Evolutionary conservation across 1,139 yeast genomes (phyloP).

Genomic region (Saccharomyces pastorianus): DNA sequence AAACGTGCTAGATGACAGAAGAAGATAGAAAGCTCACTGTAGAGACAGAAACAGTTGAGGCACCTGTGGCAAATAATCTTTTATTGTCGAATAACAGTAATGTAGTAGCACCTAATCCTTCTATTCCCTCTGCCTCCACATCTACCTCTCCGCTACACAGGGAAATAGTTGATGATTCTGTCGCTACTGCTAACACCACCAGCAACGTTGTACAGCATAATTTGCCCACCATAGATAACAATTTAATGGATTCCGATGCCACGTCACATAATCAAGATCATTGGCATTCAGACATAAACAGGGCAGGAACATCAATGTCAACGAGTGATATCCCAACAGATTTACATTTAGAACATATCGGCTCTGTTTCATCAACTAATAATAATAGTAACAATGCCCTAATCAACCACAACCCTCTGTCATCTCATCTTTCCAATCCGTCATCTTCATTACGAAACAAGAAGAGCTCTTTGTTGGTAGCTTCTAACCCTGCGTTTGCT

Average conservation of each 20-base stretch:
- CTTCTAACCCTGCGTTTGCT: constrained; percentile 7
- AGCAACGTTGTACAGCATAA: background rate
- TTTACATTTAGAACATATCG: background rate
- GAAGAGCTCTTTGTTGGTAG: constrained; percentile 25
- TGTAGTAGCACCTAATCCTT: background rate
- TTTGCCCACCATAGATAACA: constrained; percentile 1
- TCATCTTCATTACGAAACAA: constrained; percentile 19
- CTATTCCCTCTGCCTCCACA: background rate
- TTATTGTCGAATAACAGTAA: constrained; percentile 2
- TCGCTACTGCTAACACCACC: background rate
- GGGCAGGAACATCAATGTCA: constrained; percentile 1
- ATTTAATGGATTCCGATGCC: background rate
- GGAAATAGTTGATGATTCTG: background rate
- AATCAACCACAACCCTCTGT: constrained; percentile 26
- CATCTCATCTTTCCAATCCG: constrained; percentile 20
- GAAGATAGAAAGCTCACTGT: constrained; percentile 29
- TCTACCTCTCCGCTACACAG: background rate
- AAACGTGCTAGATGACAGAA: constrained; percentile 24
- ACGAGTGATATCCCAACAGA: background rate
- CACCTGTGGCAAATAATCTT: constrained; percentile 19
- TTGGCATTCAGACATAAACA: background rate
- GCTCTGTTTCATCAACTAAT: background rate
- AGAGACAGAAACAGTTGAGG: constrained; percentile 33
- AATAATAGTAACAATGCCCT: constrained; percentile 5
- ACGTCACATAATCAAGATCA: background rate